A percentile compares a stretch with the other conserved stretches of the same genome.
Conservation (phyloP, 2,329 filamentous ascomycete species). For the Alternaria ethzedia region DNA sequence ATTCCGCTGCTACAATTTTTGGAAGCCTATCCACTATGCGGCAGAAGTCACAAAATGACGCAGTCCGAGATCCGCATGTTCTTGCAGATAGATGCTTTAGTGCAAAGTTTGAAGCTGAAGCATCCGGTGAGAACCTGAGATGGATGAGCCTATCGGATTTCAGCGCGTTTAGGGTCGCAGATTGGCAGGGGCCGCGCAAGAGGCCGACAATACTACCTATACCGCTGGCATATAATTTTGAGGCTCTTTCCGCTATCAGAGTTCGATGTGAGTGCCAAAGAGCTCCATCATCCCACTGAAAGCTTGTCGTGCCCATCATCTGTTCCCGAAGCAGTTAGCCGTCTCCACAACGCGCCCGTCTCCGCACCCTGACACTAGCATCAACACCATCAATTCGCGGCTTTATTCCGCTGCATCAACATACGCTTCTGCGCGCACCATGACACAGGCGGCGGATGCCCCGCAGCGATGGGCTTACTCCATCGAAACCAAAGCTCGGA, state of each 20-base stretch:
- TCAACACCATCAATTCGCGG: conserved; percentile 12
- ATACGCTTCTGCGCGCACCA: neutral
- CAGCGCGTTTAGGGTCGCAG: neutral
- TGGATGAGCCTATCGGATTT: neutral
- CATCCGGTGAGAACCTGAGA: neutral
- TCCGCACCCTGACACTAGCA: conserved; percentile 22
- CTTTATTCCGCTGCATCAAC: conserved; percentile 20
- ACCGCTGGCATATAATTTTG: neutral
- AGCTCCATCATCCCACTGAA: neutral
- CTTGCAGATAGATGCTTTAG: neutral
- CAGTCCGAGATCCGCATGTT: neutral
- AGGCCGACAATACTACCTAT: neutral
- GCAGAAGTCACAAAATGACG: neutral
- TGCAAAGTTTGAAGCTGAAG: neutral
- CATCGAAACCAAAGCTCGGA: neutral
- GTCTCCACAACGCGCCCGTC: neutral
- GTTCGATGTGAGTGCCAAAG: neutral
- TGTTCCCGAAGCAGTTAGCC: neutral
- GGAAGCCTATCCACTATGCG: neutral
- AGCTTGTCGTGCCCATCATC: neutral
- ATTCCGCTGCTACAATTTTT: neutral
- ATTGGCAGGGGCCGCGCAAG: neutral
- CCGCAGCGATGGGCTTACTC: conserved; percentile 2
- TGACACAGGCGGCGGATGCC: conserved; percentile 2
- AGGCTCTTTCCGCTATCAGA: neutral